These are phyloP conservation scores for Alternaria brassicicola DNA, from an alignment of 2,329 filamentous ascomycete genomes.

Conservation along the genomic window DNA sequence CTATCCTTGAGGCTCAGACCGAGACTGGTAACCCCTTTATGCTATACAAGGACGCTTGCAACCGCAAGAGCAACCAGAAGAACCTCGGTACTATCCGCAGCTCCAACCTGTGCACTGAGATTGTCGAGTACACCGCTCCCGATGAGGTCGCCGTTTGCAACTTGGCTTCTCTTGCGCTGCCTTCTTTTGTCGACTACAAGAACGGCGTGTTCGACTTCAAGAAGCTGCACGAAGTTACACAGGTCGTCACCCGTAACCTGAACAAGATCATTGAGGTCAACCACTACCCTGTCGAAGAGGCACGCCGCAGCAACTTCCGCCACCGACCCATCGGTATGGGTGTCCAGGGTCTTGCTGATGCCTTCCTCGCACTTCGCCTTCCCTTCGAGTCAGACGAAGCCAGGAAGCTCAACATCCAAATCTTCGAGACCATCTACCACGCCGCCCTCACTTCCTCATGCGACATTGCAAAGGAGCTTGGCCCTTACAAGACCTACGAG, in stretches of 20 bases:
- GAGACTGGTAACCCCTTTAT: constrained; percentile 99
- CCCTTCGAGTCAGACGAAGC: constrained; percentile 97
- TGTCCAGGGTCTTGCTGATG: constrained; percentile 97
- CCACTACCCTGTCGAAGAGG: constrained; percentile 96
- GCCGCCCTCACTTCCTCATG: constrained; percentile 88
- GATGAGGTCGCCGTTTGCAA: constrained; percentile 99
- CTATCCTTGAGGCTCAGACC: constrained; percentile 95
- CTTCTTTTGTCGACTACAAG: constrained; percentile 86
- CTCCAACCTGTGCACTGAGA: constrained; percentile 99
- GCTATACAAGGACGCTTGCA: constrained; percentile 98
- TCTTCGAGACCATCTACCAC: constrained; percentile 99
- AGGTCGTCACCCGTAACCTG: constrained; percentile 91
- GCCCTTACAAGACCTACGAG: constrained; percentile 87
- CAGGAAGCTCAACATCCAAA: constrained; percentile 92
- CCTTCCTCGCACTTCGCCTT: constrained; percentile 94
- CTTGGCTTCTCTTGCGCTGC: constrained; percentile 89
- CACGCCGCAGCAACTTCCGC: constrained; percentile 93
- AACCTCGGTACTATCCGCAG: constrained; percentile 97
- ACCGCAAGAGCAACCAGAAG: constrained; percentile 99
- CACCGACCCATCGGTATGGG: constrained; percentile 95
- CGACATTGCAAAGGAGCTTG: constrained; percentile 81
- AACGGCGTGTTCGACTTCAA: constrained; percentile 90
- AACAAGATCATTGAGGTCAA: constrained; percentile 99
- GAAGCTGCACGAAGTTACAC: constrained; percentile 92
- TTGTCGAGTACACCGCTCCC: constrained; percentile 94